phyloP scores from a whole-genome alignment of 2,329 filamentous ascomycete genomes.

The Cladosporium sp. region DNA sequence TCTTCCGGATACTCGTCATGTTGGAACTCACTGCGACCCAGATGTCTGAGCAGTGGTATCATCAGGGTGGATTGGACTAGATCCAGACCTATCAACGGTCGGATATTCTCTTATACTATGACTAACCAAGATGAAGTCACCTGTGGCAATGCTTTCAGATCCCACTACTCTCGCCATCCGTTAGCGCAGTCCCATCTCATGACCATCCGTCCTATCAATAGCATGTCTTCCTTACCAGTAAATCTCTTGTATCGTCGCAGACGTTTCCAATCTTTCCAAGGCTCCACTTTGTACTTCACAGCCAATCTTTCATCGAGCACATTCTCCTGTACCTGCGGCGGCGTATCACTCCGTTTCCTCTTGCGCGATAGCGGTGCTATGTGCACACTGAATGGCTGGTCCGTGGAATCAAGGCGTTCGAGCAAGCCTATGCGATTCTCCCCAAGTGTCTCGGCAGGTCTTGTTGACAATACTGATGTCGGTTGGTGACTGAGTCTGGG shows the following conservation, averaged over 20 bases:
- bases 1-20: too few relatives aligned
- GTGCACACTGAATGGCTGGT: not conserved
- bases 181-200: not conserved
- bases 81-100: conserved; percentile 37
- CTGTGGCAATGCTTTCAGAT: conserved; percentile 39
- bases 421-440: too few relatives aligned
- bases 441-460: too few relatives aligned
- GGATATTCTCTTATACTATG: conserved; percentile 31
- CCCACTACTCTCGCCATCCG: not conserved
- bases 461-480: too few relatives aligned
- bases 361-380: not conserved
- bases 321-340: conserved; percentile 15
- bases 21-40: too few relatives aligned
- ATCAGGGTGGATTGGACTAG: too few relatives aligned
- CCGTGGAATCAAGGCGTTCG: too few relatives aligned
- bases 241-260: conserved; percentile 44
- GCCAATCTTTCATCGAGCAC: conserved; percentile 19
- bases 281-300: conserved; percentile 41
- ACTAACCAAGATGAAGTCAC: conserved; percentile 48
- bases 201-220: not conserved
- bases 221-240: conserved; percentile 30
- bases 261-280: conserved; percentile 35
- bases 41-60: too few relatives aligned
- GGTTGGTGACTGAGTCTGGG: not conserved
- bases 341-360: not conserved